Base-by-base conservation (phyloP, 129 eudicot genomes). In the Chrysanthemum seticuspe region DNA sequence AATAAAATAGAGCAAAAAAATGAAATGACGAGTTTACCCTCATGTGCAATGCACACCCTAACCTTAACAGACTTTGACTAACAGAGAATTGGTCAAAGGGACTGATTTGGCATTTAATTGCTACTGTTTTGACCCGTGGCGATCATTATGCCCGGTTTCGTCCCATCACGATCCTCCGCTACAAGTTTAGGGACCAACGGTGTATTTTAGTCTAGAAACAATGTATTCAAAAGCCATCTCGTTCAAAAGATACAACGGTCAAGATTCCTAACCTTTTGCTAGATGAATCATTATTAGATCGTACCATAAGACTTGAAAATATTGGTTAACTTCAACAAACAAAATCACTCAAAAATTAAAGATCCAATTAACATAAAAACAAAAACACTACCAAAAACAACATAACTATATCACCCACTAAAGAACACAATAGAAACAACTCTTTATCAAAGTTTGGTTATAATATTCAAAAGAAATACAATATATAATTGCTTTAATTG, bases 331-430 rank as follows among this genome's bases (percentile, higher is more conserved):
- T 25, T 27, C 23, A 59, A 10, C 58, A 55, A 70, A 10, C 12
- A 2, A n/a, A n/a, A n/a, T n/a, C 23, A 59, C 27, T 61, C 34
- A 11, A 62, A 62, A 10, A 49, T 60, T 48, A 61, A 60, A 12
- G 5, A 13, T 74, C 7, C 6, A 10, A 65, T 34, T 40, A 40
- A 54, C 49, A 25, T 11, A 5, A 11, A 47, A 57, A 12, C 1
- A 29, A 15, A 45, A 3, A 67, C 48, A 55, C 58, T 13, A 53
- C 44, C 34, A n/a, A 52, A 45, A 60, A 25, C 60, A 60, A 14
- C 68, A 64, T 74, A 65, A 12, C 31, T 74, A 51, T 52, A 62
- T 36, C 44, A 31, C 13, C 73, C 79, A 65, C 66, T 75, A 36
- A 58, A 65, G 62, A 15, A 19, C 21, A 0, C 21, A 19, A 19